Percentiles rank a stretch among this genome's conserved stretches.
Conservation (phyloP, 768 basidiomycete genomes). For the Crucibulum laeve region DNA sequence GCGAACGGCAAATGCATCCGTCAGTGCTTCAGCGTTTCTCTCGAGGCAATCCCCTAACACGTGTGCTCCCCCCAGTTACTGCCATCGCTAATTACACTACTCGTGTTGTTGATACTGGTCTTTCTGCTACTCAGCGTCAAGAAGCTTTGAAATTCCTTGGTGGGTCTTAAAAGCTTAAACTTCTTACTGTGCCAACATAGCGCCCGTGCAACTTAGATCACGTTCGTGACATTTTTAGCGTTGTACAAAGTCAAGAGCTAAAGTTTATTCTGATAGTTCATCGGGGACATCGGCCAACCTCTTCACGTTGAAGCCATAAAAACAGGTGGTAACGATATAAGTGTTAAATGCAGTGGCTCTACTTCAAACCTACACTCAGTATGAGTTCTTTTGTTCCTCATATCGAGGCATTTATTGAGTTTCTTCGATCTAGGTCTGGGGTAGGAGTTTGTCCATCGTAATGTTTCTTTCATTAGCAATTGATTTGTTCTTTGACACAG, state of each 20-base stretch:
- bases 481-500: slow-evolving; percentile 12
- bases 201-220: slow-evolving; percentile 18
- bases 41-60: neutral
- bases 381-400: slow-evolving; percentile 7
- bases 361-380: slow-evolving; percentile 42
- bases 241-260: neutral
- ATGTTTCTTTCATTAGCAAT: too few species aligned
- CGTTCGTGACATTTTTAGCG: slow-evolving; percentile 14
- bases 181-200: neutral
- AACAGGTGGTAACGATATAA: slow-evolving; percentile 41
- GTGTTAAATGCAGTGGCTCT: slow-evolving; percentile 31
- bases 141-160: slow-evolving; percentile 53
- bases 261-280: slow-evolving; percentile 22
- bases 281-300: slow-evolving; percentile 47
- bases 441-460: too few species aligned
- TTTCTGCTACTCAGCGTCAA: slow-evolving; percentile 37
- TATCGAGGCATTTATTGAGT: too few species aligned
- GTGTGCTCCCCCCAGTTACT: slow-evolving; percentile 27
- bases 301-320: slow-evolving; percentile 41
- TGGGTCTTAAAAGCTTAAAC: slow-evolving; percentile 10
- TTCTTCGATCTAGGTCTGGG: too few species aligned
- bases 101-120: slow-evolving; percentile 37
- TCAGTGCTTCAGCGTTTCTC: slow-evolving; percentile 18
- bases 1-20: slow-evolving; percentile 30
- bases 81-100: slow-evolving; percentile 57